Conservation (phyloP, 2,329 filamentous ascomycete genomes). For the Nannizziopsis barbatae region DNA sequence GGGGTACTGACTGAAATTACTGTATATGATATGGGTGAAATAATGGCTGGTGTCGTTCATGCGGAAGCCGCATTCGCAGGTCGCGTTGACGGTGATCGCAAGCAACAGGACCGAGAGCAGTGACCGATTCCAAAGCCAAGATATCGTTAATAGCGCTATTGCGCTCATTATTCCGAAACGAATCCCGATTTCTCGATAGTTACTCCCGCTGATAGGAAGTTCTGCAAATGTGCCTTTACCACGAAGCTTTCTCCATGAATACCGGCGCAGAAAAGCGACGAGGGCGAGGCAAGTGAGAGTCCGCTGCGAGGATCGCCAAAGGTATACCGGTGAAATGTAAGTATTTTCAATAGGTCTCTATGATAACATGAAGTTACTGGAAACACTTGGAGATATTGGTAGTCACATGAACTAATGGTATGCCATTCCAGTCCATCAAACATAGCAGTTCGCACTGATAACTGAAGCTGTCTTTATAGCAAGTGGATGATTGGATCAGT, state of each 20-base stretch:
- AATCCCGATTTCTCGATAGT: neutral
- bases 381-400: neutral
- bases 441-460: neutral
- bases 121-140: neutral
- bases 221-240: neutral
- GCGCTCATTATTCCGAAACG: slow-evolving; percentile 1
- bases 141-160: neutral
- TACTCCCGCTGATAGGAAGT: neutral
- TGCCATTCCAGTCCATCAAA: too few relatives aligned
- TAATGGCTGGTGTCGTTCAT: slow-evolving; percentile 17
- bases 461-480: neutral
- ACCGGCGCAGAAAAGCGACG: neutral
- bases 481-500: neutral
- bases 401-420: neutral
- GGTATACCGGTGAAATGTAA: neutral
- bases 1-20: slow-evolving; percentile 19
- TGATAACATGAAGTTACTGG: too few relatives aligned
- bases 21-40: slow-evolving; percentile 21
- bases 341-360: neutral
- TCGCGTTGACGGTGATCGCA: slow-evolving; percentile 6
- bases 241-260: neutral
- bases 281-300: neutral
- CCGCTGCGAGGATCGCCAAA: neutral
- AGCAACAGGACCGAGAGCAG: slow-evolving; percentile 1
- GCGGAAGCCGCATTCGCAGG: slow-evolving; percentile 16